Evolutionary conservation across 2,329 filamentous ascomycete genomes (phyloP).

Genomic region (Monosporascus sp.): DNA sequence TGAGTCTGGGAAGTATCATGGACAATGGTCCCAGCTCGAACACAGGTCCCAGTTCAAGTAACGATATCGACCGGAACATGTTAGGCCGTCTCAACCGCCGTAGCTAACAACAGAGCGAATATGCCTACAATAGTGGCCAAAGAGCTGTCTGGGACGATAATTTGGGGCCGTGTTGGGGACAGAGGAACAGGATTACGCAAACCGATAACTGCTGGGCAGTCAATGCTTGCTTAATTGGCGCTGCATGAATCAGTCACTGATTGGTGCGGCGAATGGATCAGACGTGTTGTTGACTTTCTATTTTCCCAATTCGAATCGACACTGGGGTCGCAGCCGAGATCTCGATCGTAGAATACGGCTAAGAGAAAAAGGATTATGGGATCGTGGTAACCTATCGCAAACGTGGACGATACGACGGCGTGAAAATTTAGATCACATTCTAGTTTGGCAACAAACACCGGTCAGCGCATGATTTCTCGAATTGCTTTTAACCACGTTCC

Average conservation of each 20-base stretch:
- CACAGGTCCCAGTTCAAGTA: conserved; percentile 30
- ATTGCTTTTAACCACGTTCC: conserved; percentile 10
- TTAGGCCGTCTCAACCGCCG: conserved; percentile 44
- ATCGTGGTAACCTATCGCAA: not conserved
- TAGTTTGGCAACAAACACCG: conserved; percentile 24
- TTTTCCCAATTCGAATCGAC: conserved; percentile 8
- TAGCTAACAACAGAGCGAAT: conserved; percentile 8
- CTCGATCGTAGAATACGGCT: conserved; percentile 6
- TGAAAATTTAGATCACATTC: conserved; percentile 18
- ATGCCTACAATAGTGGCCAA: conserved; percentile 4
- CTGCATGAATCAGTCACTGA: not conserved
- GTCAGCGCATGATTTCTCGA: conserved; percentile 20
- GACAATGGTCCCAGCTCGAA: conserved; percentile 32
- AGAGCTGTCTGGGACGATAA: conserved; percentile 6
- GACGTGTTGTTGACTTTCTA: conserved; percentile 1
- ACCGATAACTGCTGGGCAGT: conserved; percentile 17
- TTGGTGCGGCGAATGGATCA: conserved; percentile 1
- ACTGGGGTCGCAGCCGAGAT: conserved; percentile 7
- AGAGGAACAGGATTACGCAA: conserved; percentile 4
- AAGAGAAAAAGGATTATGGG: conserved; percentile 7
- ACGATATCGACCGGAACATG: conserved; percentile 53
- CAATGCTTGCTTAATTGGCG: conserved; percentile 2
- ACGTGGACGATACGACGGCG: not conserved
- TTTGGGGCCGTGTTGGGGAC: conserved; percentile 1
- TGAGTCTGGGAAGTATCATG: conserved; percentile 49